phyloP scores from a whole-genome alignment of 2,329 filamentous ascomycete species.

The Aureobasidium lini region DNA sequence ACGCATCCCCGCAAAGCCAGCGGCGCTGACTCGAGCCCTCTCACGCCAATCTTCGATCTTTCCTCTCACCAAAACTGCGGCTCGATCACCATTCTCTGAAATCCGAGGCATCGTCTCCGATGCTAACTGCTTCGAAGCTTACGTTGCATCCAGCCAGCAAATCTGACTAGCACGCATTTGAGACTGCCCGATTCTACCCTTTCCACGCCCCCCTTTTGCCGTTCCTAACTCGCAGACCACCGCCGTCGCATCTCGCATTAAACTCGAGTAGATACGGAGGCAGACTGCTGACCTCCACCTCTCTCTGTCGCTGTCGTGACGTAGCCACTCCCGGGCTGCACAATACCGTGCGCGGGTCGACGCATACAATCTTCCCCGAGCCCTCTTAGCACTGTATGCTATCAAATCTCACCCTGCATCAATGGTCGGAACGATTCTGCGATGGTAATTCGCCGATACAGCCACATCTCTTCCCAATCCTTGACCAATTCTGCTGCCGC shows the following conservation, averaged over 20 bases:
- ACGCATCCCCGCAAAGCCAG: constrained; percentile 7
- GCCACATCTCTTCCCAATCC: background rate
- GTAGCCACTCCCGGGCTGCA: background rate
- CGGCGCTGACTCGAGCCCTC: constrained; percentile 4
- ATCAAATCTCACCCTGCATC: constrained; percentile 9
- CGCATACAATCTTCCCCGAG: background rate
- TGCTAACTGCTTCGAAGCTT: constrained; percentile 3
- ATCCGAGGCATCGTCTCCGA: background rate
- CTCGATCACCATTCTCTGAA: background rate
- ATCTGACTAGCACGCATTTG: background rate
- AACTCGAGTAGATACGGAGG: background rate
- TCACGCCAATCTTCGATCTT: constrained; percentile 7
- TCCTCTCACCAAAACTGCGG: background rate
- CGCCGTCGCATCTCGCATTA: background rate
- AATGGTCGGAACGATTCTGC: background rate
- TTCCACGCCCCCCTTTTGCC: background rate
- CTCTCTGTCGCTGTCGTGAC: background rate
- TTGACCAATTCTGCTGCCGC: background rate
- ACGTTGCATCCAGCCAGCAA: constrained; percentile 6
- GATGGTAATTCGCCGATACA: constrained; percentile 9
- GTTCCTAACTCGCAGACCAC: background rate
- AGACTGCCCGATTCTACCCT: background rate
- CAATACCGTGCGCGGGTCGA: background rate
- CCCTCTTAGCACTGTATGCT: background rate
- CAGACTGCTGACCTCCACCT: background rate